Evolutionary conservation across 768 basidiomycete genomes (phyloP), one percentile per base, ranked within the genome.

Genomic region (Obba rivulosa): DNA sequence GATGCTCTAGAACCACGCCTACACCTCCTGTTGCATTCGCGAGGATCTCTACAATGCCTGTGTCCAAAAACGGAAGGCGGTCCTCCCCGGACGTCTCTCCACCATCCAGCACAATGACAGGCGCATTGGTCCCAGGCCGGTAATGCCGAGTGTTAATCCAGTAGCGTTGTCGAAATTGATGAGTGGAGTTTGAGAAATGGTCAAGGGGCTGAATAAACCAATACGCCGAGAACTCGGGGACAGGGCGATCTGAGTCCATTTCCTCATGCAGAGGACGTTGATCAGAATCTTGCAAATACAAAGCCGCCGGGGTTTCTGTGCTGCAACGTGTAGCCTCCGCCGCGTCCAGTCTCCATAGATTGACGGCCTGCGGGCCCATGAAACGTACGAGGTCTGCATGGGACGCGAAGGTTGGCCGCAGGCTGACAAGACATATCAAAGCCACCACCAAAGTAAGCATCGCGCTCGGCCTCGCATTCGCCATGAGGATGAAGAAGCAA

Each of bases 121-220:
- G 95, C 2, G 83, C 87, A 38, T 83, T 81, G 2, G 74, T 66
- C 5, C 82, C 75, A 0, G 81, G 73, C 46, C 78, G 71, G 65
- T 94, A 97, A 64, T 90, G 82, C 28, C 87, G 77, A 17, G 80
- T 79, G 60, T 85, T 93, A 34, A 94, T 74, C 95, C 95, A 99
- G 66, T 92, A 99, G 17, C 95, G 78, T 61, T 98, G 93, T 44
- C 75, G 68, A 68, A 90, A 97, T 0, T 82, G 88, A 37, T 79
- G 76, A 37, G 70, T 68, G 9, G 70, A 67, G 11, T 70, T 62
- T 56, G 76, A 69, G 56, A 87, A 85, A 62, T 97, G 93, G 61
- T 94, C 91, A 52, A 95, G 68, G 2, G 88, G 91, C 60, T 97
- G 93, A 46, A 75, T 66, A 68, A 95, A 94, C 71, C 79, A 88